Evolutionary conservation across 31 red algal genomes (phyloP).

Genomic region (Asparagopsis taxiformis): DNA sequence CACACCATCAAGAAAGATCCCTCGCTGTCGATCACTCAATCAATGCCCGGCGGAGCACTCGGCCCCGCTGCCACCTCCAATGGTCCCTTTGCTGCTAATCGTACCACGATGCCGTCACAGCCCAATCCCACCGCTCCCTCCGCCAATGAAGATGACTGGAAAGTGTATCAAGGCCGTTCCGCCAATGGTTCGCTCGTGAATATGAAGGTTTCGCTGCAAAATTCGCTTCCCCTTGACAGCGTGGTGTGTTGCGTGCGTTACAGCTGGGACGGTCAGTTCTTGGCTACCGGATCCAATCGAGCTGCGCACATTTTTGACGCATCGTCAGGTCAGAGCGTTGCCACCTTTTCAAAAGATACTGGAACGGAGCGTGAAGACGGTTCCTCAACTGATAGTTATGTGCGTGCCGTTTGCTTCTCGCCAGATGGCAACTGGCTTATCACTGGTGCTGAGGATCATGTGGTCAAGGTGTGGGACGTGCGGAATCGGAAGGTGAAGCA

Average conservation of each 20-base stretch:
- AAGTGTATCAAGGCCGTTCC: constrained; percentile 49
- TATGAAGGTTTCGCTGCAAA: constrained; percentile 76
- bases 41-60: constrained; percentile 10
- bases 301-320: constrained; percentile 78
- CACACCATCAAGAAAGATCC: constrained; percentile 29
- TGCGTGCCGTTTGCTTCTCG: constrained; percentile 87
- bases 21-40: constrained; percentile 7
- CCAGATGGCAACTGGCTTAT: constrained; percentile 80
- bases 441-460: constrained; percentile 78
- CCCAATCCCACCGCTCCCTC: constrained; percentile 6
- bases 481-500: constrained; percentile 52
- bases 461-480: constrained; percentile 87
- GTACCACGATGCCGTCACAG: constrained; percentile 7
- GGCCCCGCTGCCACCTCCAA: constrained; percentile 4
- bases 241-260: constrained; percentile 92
- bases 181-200: constrained; percentile 28
- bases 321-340: constrained; percentile 54
- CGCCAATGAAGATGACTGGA: constrained; percentile 62
- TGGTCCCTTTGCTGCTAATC: not conserved
- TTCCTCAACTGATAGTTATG: constrained; percentile 35
- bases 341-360: constrained; percentile 35
- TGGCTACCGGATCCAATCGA: constrained; percentile 76
- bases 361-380: not conserved
- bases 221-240: constrained; percentile 54
- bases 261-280: constrained; percentile 72